These are phyloP conservation scores for Paxillus involutus DNA, from an alignment of 768 basidiomycete genomes.

Conservation along the genomic window DNA sequence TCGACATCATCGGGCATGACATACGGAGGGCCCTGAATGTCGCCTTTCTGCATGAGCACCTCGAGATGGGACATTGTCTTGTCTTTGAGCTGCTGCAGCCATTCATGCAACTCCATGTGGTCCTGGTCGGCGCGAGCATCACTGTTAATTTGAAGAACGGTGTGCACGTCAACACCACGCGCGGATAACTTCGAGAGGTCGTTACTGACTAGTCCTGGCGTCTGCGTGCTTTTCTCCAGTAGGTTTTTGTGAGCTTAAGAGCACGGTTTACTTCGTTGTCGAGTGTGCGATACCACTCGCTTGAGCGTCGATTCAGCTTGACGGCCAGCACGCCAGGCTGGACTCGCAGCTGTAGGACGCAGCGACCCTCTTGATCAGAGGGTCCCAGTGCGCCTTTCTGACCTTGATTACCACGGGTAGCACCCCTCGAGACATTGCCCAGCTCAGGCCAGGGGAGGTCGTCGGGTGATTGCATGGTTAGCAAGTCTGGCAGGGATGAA, in stretches of 20 bases:
- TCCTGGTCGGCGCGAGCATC: slow-evolving; percentile 84
- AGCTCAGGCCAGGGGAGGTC: slow-evolving; percentile 87
- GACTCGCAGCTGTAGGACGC: slow-evolving; percentile 74
- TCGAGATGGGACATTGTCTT: slow-evolving; percentile 88
- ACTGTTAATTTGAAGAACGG: slow-evolving; percentile 12
- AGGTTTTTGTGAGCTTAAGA: slow-evolving; percentile 82
- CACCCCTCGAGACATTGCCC: slow-evolving; percentile 81
- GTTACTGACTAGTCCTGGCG: slow-evolving; percentile 63
- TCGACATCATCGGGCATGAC: slow-evolving; percentile 79
- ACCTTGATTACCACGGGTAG: slow-evolving; percentile 83
- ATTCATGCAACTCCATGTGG: slow-evolving; percentile 87
- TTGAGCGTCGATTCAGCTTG: slow-evolving; percentile 68
- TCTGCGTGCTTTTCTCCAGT: slow-evolving; percentile 80
- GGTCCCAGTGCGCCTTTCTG: slow-evolving; percentile 77
- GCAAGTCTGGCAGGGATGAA: slow-evolving; percentile 1
- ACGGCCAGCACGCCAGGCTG: slow-evolving; percentile 83
- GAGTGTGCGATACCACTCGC: slow-evolving; percentile 80
- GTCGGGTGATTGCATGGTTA: slow-evolving; percentile 49
- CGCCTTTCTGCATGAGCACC: slow-evolving; percentile 84
- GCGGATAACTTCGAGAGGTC: neutral
- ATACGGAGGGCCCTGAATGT: slow-evolving; percentile 82
- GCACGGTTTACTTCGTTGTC: slow-evolving; percentile 79
- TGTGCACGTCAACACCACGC: slow-evolving; percentile 6
- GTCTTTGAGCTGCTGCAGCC: slow-evolving; percentile 85
- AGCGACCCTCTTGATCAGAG: slow-evolving; percentile 74